Evolutionary conservation across 148 eudicot species (phyloP).

Genomic region (Amaranthus palmeri): DNA sequence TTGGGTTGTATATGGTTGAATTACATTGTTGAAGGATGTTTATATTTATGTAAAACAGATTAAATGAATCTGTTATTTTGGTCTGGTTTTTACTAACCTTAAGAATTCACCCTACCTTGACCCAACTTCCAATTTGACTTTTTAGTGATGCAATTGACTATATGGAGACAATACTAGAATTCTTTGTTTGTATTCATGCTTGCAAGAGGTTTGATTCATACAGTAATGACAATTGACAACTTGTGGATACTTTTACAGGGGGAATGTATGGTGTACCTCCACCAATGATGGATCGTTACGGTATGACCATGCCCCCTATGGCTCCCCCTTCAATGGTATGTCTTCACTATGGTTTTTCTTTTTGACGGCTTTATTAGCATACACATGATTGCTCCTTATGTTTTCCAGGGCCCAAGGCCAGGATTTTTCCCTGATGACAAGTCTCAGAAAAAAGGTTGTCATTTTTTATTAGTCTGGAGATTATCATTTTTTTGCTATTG

Average conservation of each 20-base stretch:
- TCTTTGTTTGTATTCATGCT: not conserved
- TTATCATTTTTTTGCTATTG: not conserved
- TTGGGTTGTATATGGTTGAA: not conserved
- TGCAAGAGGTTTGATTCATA: not conserved
- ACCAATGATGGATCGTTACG: no score
- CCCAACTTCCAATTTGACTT: no score
- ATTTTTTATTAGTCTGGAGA: not conserved
- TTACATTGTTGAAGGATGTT: not conserved
- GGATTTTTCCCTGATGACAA: conserved; percentile 65
- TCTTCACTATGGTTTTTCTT: not conserved
- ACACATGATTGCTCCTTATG: no score
- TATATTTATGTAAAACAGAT: not conserved
- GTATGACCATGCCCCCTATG: no score
- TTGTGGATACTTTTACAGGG: not conserved
- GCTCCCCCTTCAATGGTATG: not conserved
- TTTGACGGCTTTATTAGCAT: no score
- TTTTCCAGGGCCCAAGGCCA: conserved; percentile 70
- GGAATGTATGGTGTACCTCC: no score
- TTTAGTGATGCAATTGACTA: no score
- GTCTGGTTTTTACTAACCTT: not conserved
- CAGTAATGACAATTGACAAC: not conserved
- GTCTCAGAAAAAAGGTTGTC: conserved; percentile 53
- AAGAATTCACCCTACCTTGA: no score
- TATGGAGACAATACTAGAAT: no score
- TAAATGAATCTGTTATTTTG: not conserved